Evolutionary conservation across 257 asterid species (phyloP).

Genomic region (Nicotiana obtusifolia): DNA sequence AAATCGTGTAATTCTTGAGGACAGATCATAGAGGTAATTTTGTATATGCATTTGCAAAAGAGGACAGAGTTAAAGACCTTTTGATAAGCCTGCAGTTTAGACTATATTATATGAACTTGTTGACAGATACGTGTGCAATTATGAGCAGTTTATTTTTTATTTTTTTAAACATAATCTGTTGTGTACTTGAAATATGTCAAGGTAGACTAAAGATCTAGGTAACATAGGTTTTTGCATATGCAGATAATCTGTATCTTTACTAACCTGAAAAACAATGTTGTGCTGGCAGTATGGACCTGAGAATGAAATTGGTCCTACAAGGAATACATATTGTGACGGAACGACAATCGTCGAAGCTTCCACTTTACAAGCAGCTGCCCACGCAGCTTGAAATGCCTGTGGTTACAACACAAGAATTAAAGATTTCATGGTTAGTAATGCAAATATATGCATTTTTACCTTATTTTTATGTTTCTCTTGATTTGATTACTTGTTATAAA

Average conservation of each 20-base stretch:
- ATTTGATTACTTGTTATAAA: neutral
- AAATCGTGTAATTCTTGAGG: neutral
- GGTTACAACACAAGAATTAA: conserved; percentile 12
- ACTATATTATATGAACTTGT: neutral
- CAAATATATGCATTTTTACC: neutral
- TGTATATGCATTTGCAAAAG: neutral
- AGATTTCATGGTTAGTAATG: conserved; percentile 1
- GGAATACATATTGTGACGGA: conserved; percentile 56
- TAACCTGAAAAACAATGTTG: conserved; percentile 87
- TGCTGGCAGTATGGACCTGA: conserved; percentile 90
- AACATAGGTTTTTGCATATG: neutral
- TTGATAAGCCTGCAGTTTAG: neutral
- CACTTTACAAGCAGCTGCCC: conserved; percentile 81
- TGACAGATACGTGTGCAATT: neutral
- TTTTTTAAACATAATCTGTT: neutral
- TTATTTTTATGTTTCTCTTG: neutral
- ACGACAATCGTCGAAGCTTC: conserved; percentile 59
- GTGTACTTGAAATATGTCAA: neutral
- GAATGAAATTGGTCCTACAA: conserved; percentile 84
- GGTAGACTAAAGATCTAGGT: neutral
- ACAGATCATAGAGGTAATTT: neutral
- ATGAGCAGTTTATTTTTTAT: neutral
- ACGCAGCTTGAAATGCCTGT: conserved; percentile 89
- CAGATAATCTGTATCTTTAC: neutral
- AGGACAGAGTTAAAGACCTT: neutral